Evolutionary conservation across 345 rosid genomes (phyloP).

Genomic region (Combretum micranthum): DNA sequence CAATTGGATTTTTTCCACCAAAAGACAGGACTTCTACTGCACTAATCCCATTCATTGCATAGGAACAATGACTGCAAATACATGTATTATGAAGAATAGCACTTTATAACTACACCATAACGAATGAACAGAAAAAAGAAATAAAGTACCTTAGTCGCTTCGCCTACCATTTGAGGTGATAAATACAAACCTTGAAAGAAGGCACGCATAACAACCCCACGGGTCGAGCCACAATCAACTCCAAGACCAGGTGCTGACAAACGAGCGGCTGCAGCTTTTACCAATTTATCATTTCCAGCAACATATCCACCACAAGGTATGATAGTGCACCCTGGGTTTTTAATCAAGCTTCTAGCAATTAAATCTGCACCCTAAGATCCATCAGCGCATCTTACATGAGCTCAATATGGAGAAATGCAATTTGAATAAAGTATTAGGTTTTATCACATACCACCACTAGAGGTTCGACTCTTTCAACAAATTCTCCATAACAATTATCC

Average conservation of each 20-base stretch:
- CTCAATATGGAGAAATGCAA: neutral
- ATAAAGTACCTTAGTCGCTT: conserved; percentile 50
- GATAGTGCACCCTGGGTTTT: conserved; percentile 69
- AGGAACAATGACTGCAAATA: conserved; percentile 8
- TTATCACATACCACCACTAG: conserved; percentile 44
- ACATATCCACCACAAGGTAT: conserved; percentile 70
- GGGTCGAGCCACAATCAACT: conserved; percentile 57
- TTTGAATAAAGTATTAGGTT: conserved; percentile 4
- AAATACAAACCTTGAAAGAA: conserved; percentile 59
- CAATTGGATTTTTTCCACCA: no score
- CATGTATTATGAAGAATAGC: neutral
- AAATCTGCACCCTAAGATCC: conserved; percentile 48
- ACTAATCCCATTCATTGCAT: neutral
- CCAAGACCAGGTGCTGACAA: conserved; percentile 71
- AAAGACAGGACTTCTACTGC: no score
- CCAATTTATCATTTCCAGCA: conserved; percentile 46
- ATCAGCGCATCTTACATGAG: neutral
- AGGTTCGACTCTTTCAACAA: conserved; percentile 54
- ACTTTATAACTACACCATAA: neutral
- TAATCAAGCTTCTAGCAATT: conserved; percentile 66
- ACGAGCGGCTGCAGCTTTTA: conserved; percentile 58
- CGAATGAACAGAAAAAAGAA: conserved; percentile 7
- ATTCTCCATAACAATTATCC: conserved; percentile 69
- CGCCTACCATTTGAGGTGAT: conserved; percentile 72
- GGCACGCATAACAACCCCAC: conserved; percentile 50